Conservation (phyloP, 768 basidiomycete species). For the Myochromella boudieri region DNA sequence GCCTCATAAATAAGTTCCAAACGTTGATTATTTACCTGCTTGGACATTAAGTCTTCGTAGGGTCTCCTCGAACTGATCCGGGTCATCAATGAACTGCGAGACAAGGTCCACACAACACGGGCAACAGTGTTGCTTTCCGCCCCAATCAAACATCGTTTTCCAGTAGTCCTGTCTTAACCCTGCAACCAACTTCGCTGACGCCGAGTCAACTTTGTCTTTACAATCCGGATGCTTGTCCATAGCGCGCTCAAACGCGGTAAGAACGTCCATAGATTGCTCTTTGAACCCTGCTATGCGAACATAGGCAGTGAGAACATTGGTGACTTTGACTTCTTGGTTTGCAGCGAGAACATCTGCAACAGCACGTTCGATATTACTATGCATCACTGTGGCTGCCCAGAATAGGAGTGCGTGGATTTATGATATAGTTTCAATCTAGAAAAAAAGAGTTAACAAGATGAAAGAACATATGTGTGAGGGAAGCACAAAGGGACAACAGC, state of each 20-base stretch:
- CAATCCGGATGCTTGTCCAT: constrained; percentile 19
- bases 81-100: constrained; percentile 12
- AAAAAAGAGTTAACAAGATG: no score
- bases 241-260: constrained; percentile 17
- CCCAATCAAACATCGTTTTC: constrained; percentile 16
- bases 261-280: constrained; percentile 8
- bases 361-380: constrained; percentile 21
- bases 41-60: neutral
- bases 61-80: constrained; percentile 9
- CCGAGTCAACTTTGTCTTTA: constrained; percentile 13
- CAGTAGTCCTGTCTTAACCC: constrained; percentile 18
- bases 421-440: no score
- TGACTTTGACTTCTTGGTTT: constrained; percentile 17
- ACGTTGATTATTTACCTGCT: constrained; percentile 1
- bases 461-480: no score
- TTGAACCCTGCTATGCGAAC: constrained; percentile 16
- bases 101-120: constrained; percentile 18
- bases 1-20: neutral
- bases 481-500: no score
- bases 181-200: constrained; percentile 14
- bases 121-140: constrained; percentile 14
- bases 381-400: constrained; percentile 5
- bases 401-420: no score
- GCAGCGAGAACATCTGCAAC: constrained; percentile 18
- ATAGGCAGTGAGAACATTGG: constrained; percentile 20